Conservation (phyloP, 768 basidiomycete genomes). For the Podaxis sp. region DNA sequence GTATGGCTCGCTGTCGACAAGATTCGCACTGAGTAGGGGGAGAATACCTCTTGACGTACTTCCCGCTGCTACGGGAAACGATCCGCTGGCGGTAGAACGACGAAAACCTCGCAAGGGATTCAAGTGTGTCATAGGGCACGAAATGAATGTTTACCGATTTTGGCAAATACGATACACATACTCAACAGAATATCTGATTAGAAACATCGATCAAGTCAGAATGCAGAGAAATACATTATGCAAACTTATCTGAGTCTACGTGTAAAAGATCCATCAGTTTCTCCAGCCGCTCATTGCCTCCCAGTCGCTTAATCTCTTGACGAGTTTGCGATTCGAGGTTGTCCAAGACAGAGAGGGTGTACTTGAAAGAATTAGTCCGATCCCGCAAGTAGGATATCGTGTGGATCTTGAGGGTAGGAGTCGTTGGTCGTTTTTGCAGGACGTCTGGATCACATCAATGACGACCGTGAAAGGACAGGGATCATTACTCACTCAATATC, state of each 20-base stretch:
- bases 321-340: constrained; percentile 67
- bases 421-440: constrained; percentile 83
- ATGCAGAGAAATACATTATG: neutral
- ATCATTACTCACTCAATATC: constrained; percentile 68
- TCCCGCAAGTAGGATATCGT: constrained; percentile 76
- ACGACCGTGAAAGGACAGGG: neutral
- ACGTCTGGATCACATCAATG: constrained; percentile 53
- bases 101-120: no score
- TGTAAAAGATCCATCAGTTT: constrained; percentile 54
- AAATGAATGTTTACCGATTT: no score
- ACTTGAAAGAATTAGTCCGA: constrained; percentile 83
- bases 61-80: neutral
- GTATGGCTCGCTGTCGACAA: neutral
- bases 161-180: no score
- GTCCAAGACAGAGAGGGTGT: constrained; percentile 71
- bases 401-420: constrained; percentile 77
- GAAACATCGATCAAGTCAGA: neutral
- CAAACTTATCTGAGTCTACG: constrained; percentile 28
- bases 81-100: neutral
- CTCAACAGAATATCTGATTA: neutral
- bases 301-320: constrained; percentile 68
- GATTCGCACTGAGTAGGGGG: neutral
- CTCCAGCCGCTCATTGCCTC: constrained; percentile 71
- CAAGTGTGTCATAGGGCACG: no score
- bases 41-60: neutral